These are phyloP conservation scores for Acanthochlamys bracteata DNA, from an alignment of 106 monocot species.

Conservation along the genomic window DNA sequence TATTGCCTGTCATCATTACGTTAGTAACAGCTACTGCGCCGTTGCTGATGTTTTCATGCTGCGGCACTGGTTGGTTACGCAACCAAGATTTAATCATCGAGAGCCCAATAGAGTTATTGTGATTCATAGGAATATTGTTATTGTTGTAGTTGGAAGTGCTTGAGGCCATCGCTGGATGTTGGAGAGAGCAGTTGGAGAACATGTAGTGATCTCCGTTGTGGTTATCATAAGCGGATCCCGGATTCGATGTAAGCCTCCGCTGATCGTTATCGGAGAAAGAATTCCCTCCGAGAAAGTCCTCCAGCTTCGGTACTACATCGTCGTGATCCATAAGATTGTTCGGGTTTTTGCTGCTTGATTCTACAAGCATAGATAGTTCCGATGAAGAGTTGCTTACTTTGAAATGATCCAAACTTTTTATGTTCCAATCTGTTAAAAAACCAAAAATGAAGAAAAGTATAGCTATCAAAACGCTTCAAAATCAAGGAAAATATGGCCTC, in stretches of 20 bases:
- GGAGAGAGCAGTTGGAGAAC: conserved; percentile 45
- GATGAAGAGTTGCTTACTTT: conserved; percentile 53
- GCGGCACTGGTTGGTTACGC: conserved; percentile 55
- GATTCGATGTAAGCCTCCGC: conserved; percentile 3
- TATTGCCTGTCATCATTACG: background rate
- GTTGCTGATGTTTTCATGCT: conserved; percentile 4
- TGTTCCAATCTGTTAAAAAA: conserved; percentile 54
- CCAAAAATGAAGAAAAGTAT: background rate
- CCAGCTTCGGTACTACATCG: conserved; percentile 66
- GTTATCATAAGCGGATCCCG: conserved; percentile 3
- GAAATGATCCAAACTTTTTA: conserved; percentile 46
- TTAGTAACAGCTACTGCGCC: background rate
- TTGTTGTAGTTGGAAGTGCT: background rate
- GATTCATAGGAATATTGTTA: background rate
- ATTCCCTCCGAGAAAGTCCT: conserved; percentile 80
- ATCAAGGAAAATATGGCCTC: too few species aligned
- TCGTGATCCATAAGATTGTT: conserved; percentile 6
- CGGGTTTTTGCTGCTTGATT: conserved; percentile 42
- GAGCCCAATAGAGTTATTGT: conserved; percentile 48
- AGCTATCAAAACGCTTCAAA: background rate
- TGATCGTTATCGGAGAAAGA: conserved; percentile 47
- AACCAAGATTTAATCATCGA: conserved; percentile 94
- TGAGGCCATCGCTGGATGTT: conserved; percentile 17
- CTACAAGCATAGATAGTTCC: conserved; percentile 81
- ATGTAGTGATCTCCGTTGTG: conserved; percentile 23